Conservation (phyloP, 495 filamentous ascomycete genomes). For the Pseudomonodictys pantanalensis region DNA sequence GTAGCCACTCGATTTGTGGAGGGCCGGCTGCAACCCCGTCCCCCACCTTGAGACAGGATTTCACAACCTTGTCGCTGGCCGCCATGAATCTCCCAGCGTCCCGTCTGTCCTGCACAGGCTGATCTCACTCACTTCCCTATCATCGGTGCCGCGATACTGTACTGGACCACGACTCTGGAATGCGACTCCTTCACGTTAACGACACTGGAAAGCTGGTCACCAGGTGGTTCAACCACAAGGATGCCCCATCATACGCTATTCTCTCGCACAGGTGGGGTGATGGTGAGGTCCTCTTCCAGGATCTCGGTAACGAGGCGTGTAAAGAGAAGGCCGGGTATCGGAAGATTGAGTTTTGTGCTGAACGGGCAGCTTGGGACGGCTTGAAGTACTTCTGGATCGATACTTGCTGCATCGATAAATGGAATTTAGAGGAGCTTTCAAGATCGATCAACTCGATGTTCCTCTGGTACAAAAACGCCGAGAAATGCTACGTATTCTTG, state of each 20-base stretch:
- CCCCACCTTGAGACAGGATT: too few species aligned
- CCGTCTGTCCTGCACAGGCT: too few species aligned
- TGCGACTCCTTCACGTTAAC: slow-evolving; percentile 17
- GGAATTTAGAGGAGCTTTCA: slow-evolving; percentile 11
- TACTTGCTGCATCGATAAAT: slow-evolving; percentile 28
- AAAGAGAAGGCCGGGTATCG: slow-evolving; percentile 9
- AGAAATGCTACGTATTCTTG: slow-evolving; percentile 16
- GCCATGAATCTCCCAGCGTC: too few species aligned
- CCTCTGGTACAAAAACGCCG: slow-evolving; percentile 13
- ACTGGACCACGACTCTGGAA: too few species aligned
- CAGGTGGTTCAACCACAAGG: slow-evolving; percentile 6
- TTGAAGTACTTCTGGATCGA: slow-evolving; percentile 24
- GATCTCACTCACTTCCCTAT: too few species aligned
- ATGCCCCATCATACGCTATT: slow-evolving; percentile 17
- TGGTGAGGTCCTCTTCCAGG: slow-evolving; percentile 17
- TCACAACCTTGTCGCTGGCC: too few species aligned
- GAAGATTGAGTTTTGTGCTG: slow-evolving; percentile 24
- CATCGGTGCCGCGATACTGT: too few species aligned
- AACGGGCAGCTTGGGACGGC: slow-evolving; percentile 15
- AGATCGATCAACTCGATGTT: slow-evolving; percentile 14
- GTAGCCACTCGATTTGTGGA: too few species aligned
- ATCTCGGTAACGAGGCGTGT: background rate
- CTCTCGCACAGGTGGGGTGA: slow-evolving; percentile 21
- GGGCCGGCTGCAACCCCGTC: too few species aligned
- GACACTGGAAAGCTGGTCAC: background rate